Base-by-base conservation (phyloP, 441 rosid genomes). In the Gossypium trilobum region DNA sequence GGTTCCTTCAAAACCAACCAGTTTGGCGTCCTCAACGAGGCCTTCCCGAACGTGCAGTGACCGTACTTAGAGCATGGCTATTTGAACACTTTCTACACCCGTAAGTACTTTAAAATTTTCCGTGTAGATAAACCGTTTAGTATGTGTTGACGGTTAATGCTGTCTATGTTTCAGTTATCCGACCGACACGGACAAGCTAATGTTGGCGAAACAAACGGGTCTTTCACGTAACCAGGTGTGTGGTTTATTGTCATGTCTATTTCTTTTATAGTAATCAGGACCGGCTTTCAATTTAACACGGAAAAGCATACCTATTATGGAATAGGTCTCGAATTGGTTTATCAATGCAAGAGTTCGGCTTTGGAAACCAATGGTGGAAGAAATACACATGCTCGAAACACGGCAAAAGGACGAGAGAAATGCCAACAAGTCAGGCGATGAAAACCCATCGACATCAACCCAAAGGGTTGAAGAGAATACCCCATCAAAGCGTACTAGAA, bases 311-410 rank as follows among this genome's bases (percentile, higher is more conserved):
- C 4, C 50, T 29, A 2, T 60, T 25, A 13, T 66, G 66, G 44
- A 56, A 31, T 79, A 92, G 96, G 97, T 92, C 44, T 91, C 97
- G 1, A 91, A 91, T 69, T 91, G 97, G 97, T 91, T 91, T 75
- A 91, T 91, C 44, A 91, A 91, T 79, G 97, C 97, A 42, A 79
- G 97, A 75, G 97, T 91, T 57, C 82, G 97, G 86, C 86, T 91
- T 60, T 91, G 97, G 97, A 91, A 91, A 80, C 97, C 97, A 11
- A 89, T 91, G 97, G 97, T 91, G 51, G 97, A 91, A 83, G 97
- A 91, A 83, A 89, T 91, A 31, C 93, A 91, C 78, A 85, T 73
- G 87, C 81, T 91, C 14, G 95, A 91, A 59, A 56, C 64, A 5
- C 81, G 87, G 71, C 86, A 74, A 33, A 82, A 72, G 81, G 84